A percentile compares a stretch with the other conserved stretches of the same genome.
Evolutionary conservation across 2,329 filamentous ascomycete genomes (phyloP).

Genomic region (Trichoderma atrobrunneum): DNA sequence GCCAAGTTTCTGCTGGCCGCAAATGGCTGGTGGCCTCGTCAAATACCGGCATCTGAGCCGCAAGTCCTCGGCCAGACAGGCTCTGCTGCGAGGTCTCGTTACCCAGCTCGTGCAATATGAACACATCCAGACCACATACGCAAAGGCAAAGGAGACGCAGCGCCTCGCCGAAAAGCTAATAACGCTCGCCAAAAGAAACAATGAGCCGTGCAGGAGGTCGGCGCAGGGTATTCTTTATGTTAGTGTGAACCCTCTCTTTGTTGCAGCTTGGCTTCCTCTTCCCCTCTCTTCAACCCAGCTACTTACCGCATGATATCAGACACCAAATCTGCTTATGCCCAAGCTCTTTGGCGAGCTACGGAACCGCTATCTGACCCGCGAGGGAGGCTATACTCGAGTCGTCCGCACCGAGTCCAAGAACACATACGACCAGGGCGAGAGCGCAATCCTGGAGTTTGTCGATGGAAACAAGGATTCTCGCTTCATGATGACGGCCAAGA

Average conservation of each 20-base stretch:
- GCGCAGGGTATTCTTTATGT: slow-evolving; percentile 86
- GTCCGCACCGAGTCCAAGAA: slow-evolving; percentile 87
- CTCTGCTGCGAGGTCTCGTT: slow-evolving; percentile 91
- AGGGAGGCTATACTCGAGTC: slow-evolving; percentile 92
- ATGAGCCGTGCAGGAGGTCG: slow-evolving; percentile 70
- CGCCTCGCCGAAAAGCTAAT: slow-evolving; percentile 90
- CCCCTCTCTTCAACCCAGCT: not conserved
- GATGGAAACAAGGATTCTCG: slow-evolving; percentile 92
- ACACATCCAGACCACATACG: slow-evolving; percentile 90
- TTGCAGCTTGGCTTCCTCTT: not conserved
- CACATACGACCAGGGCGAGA: slow-evolving; percentile 77
- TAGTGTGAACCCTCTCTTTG: slow-evolving; percentile 24
- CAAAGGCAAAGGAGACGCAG: slow-evolving; percentile 97
- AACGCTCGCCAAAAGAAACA: slow-evolving; percentile 89
- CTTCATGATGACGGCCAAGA: slow-evolving; percentile 88
- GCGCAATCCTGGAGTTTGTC: slow-evolving; percentile 90
- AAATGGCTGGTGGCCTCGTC: slow-evolving; percentile 80
- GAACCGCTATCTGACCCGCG: slow-evolving; percentile 72
- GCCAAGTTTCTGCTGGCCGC: not conserved
- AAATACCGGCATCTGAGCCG: slow-evolving; percentile 90
- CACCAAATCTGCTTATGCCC: slow-evolving; percentile 66
- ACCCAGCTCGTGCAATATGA: slow-evolving; percentile 93
- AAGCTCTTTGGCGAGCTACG: slow-evolving; percentile 86
- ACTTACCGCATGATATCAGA: slow-evolving; percentile 43
- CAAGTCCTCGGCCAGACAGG: slow-evolving; percentile 81